phyloP scores from a whole-genome alignment of 495 filamentous ascomycete genomes.

The Penicillium angulare region DNA sequence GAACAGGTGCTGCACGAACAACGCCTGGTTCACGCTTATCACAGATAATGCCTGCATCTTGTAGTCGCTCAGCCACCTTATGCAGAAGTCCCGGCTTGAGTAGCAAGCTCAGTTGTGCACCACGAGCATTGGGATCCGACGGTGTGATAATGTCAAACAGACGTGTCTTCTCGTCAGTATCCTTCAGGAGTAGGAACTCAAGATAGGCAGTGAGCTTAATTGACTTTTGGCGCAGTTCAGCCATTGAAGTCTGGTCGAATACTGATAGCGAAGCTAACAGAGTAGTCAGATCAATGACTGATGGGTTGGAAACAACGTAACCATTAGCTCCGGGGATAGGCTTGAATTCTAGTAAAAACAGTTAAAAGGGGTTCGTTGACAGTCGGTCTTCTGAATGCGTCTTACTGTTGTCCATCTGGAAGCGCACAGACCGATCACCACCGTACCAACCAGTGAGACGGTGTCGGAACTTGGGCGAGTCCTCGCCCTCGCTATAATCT shows the following conservation, averaged over 20 bases:
- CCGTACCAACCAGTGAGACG: constrained; percentile 88
- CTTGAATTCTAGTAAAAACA: constrained; percentile 55
- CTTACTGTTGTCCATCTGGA: constrained; percentile 71
- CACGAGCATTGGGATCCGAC: constrained; percentile 62
- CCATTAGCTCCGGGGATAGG: constrained; percentile 66
- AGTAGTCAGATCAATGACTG: constrained; percentile 57
- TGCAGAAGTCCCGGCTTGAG: constrained; percentile 69
- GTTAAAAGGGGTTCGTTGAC: constrained; percentile 9
- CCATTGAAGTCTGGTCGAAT: constrained; percentile 72
- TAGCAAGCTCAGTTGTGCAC: constrained; percentile 82
- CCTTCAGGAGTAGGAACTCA: constrained; percentile 61
- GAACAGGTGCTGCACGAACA: constrained; percentile 87
- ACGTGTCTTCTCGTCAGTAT: constrained; percentile 37
- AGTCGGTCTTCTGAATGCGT: neutral
- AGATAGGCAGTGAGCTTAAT: constrained; percentile 75
- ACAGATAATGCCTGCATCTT: constrained; percentile 70
- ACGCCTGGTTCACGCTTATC: constrained; percentile 94
- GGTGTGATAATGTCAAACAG: constrained; percentile 74
- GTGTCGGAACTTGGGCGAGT: constrained; percentile 46
- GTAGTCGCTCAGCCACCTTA: constrained; percentile 63
- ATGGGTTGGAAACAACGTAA: constrained; percentile 61
- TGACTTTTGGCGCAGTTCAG: constrained; percentile 69
- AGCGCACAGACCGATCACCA: constrained; percentile 71
- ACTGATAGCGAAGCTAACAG: constrained; percentile 74
- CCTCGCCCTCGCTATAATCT: constrained; percentile 45